Base-by-base conservation (phyloP, 139 green algal species). In the Chlorella sp. region DNA sequence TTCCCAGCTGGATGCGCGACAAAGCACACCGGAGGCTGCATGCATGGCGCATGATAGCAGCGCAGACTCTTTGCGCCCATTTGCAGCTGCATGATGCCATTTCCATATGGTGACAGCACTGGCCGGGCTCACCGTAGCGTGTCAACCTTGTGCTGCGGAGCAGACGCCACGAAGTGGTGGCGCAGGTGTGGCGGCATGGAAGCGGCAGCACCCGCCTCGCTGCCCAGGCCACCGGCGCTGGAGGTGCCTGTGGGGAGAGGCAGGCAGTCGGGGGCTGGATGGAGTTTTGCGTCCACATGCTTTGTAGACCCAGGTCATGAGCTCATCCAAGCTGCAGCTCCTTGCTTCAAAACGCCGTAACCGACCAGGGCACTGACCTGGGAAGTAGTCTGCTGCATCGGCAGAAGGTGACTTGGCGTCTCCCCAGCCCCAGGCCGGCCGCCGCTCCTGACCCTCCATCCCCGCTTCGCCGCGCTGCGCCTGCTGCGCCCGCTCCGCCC, bases 91-190 rank as follows among this genome's bases (percentile, higher is more conserved):
- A n/a, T n/a, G n/a, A n/a, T n/a, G n/a, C n/a, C n/a, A n/a, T n/a
- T n/a, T n/a, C n/a, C n/a, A n/a, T n/a, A n/a, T n/a, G n/a, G n/a
- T n/a, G n/a, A n/a, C n/a, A n/a, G n/a, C n/a, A n/a, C n/a, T n/a
- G n/a, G n/a, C n/a, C n/a, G n/a, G 11, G 74, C 81, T 30, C 92
- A 84, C 32, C 97, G 90, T 82, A 98, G 72, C 7, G 85, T 81
- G 91, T 99, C 97, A 16, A 96, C 93, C 73, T 94, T 88, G 80
- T 95, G 94, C n/a, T 88, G 85, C 34, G 79, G 86, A 3, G 88
- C 71, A 0, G 80, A 81, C 38, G 90, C 72, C 23, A 97, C 26
- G 78, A 87, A 95, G 26, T 87, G 62, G 82, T 98, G 95, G 47
- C 80, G 15, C 41, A 98, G 85, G 57, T 90, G 71, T 16, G 95